Conservation (phyloP, 2,329 filamentous ascomycete species). For the Lasiodiplodia hormozganensis region DNA sequence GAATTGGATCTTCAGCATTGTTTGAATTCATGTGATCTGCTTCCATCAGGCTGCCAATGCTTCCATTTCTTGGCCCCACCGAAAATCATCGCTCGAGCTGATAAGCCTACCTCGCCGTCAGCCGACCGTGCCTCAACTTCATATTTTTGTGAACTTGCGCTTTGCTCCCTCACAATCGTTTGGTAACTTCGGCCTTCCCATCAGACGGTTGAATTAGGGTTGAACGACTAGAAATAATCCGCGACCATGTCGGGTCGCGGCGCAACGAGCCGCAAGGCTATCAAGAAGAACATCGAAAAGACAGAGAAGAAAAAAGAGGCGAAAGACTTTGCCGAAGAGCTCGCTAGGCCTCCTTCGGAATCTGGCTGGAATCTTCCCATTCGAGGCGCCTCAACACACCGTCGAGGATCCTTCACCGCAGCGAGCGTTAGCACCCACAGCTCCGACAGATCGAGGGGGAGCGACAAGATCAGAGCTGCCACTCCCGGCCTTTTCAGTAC, state of each 20-base stretch:
- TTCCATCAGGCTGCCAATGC: constrained; percentile 13
- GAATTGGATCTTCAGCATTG: neutral
- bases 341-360: constrained; percentile 19
- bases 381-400: constrained; percentile 5
- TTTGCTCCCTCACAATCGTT: neutral
- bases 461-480: constrained; percentile 18
- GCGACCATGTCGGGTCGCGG: constrained; percentile 48
- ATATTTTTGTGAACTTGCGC: neutral
- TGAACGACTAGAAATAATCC: neutral
- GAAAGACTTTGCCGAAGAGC: constrained; percentile 40
- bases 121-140: neutral
- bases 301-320: constrained; percentile 46
- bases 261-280: constrained; percentile 48
- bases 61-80: constrained; percentile 14
- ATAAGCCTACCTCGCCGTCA: constrained; percentile 10
- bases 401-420: constrained; percentile 6
- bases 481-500: constrained; percentile 12
- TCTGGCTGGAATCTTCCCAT: constrained; percentile 22
- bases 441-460: constrained; percentile 33
- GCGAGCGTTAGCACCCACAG: constrained; percentile 37
- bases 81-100: constrained; percentile 3
- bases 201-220: neutral
- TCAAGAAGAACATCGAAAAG: constrained; percentile 49
- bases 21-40: constrained; percentile 11
- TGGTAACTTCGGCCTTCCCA: neutral